Base-by-base conservation (phyloP, 306 rosid genomes). In the Fagus crenata region DNA sequence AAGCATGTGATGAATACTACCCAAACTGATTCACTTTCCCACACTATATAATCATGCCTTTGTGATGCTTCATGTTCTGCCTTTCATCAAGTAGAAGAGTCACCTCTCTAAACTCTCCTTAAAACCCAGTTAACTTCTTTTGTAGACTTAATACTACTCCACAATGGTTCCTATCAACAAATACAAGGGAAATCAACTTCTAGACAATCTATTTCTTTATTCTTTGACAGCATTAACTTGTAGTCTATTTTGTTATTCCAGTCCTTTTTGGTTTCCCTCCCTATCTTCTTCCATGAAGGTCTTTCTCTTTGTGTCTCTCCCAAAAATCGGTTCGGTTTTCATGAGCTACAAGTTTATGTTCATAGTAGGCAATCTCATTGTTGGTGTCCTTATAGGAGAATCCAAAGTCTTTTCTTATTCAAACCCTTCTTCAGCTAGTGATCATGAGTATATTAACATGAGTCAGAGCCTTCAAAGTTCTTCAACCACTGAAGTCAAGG, bases 301-400 rank as follows among this genome's bases (percentile, higher is more conserved):
- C 4, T 69, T 75, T 81, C 46, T 85, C 56, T 28, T 53, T 12
- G 78, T 42, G 72, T 56, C 65, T 41, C 17, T 78, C 63, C 81
- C 78, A 2, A 78, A 78, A 42, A 63, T 75, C 32, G 4, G 69
- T 68, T 80, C 78, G 22, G 8, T 78, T 36, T 42, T 82, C 14
- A 61, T 79, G 31, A 87, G 81, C 80, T 76, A 85, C 87, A 85
- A 76, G 42, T 85, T 64, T 79, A 85, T 78, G 53, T 87, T 85
- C 78, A 75, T 87, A 53, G 56, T 85, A 6, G 91, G 87, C 7
- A 87, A 87, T 60, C 85, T 87, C 35, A 87, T 85, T 32, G 83
- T 87, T 55, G 64, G 69, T 53, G 72, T 81, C 75, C 91, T 87
- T 22, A 54, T 83, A 22, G 84, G 88, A 55, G 87, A 90, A 74